A percentile compares a stretch with the other conserved stretches of the same genome.
Evolutionary conservation across 768 basidiomycete species (phyloP).

Genomic region (Xanthoconium purpureum): DNA sequence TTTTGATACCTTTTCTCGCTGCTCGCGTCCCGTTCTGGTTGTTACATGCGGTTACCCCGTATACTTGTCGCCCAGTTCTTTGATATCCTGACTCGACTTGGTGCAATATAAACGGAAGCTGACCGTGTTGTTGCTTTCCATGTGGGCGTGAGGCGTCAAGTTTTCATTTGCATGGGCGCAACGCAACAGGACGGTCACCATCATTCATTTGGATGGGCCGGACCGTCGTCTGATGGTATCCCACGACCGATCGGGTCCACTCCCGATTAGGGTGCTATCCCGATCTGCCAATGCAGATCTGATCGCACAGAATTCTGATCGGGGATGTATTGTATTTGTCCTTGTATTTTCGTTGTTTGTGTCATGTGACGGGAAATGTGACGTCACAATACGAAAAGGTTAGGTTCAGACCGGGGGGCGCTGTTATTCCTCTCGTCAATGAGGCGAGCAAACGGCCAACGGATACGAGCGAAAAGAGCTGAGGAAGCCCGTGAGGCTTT

Average conservation of each 20-base stretch:
- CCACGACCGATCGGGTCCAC: conserved; percentile 1
- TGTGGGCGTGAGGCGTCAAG: conserved; percentile 16
- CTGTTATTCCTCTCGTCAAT: conserved; percentile 4
- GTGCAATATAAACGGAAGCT: conserved; percentile 16
- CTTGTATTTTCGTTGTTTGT: conserved; percentile 18
- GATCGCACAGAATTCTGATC: conserved; percentile 37
- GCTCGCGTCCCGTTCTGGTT: conserved; percentile 18
- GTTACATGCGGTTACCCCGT: conserved; percentile 39
- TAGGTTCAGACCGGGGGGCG: conserved; percentile 24
- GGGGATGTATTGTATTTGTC: conserved; percentile 25
- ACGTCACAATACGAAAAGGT: conserved; percentile 19
- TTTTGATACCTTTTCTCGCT: conserved; percentile 35
- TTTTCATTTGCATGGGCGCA: conserved; percentile 28
- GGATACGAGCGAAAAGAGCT: conserved; percentile 9
- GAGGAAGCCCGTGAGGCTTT: conserved; percentile 14
- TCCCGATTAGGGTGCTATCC: conserved; percentile 12
- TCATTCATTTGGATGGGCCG: conserved; percentile 6
- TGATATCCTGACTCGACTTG: conserved; percentile 33
- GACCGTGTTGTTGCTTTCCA: conserved; percentile 8
- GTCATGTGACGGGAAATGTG: conserved; percentile 21
- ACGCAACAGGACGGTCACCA: conserved; percentile 6
- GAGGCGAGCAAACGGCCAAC: neutral
- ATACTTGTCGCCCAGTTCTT: conserved; percentile 33
- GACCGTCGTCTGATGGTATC: conserved; percentile 9
- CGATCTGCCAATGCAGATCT: conserved; percentile 27